Evolutionary conservation across 208 protist genomes (phyloP).

Genomic region (Angomonas deanei): DNA sequence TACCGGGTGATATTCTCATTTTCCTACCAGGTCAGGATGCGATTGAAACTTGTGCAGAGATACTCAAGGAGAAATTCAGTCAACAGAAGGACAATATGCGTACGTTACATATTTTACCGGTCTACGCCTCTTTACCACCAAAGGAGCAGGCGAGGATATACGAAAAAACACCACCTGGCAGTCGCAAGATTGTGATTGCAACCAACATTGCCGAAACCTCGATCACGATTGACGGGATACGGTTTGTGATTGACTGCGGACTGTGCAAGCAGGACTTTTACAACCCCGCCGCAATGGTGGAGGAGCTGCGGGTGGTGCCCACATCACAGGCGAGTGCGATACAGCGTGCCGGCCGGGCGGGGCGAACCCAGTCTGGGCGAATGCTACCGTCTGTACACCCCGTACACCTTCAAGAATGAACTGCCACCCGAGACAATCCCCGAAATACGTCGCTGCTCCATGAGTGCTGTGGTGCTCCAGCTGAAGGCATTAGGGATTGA

Average conservation of each 20-base stretch:
- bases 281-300: conserved; percentile 95
- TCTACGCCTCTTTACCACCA: conserved; percentile 97
- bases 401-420: conserved; percentile 93
- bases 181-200: conserved; percentile 96
- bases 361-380: conserved; percentile 93
- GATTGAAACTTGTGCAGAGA: conserved; percentile 89
- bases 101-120: conserved; percentile 93
- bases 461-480: conserved; percentile 94
- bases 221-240: conserved; percentile 99
- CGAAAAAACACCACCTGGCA: conserved; percentile 60
- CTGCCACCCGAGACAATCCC: conserved; percentile 91
- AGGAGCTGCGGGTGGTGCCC: conserved; percentile 94
- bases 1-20: conserved; percentile 98
- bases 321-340: conserved; percentile 95
- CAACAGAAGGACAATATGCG: conserved; percentile 58
- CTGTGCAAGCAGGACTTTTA: conserved; percentile 97
- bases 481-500: conserved; percentile 97
- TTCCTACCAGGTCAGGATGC: conserved; percentile 99
- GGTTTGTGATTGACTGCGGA: conserved; percentile 98
- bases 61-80: conserved; percentile 45
- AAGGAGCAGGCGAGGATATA: conserved; percentile 99
- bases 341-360: conserved; percentile 94
- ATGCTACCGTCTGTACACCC: conserved; percentile 96
- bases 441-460: conserved; percentile 96
- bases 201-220: conserved; percentile 99